Conservation (phyloP, 345 rosid species). For the Rhizophora apiculata region DNA sequence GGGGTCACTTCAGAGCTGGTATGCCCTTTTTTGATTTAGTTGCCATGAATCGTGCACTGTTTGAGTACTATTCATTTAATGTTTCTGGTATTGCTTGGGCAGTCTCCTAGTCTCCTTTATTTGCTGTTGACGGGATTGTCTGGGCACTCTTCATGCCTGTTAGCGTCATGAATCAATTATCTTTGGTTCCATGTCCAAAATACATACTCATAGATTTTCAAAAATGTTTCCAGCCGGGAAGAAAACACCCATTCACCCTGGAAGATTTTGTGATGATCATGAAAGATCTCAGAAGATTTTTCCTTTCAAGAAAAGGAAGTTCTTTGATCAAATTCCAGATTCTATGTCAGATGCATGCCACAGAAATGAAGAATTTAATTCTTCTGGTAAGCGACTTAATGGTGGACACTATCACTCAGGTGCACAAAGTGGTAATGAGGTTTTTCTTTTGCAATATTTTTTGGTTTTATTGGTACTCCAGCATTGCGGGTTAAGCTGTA, state of each 20-base stretch:
- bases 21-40: slow-evolving; percentile 6
- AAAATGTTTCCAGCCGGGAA: slow-evolving; percentile 29
- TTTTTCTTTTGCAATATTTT: too few relatives aligned
- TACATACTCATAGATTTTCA: slow-evolving; percentile 3
- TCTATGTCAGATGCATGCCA: slow-evolving; percentile 10
- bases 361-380: slow-evolving; percentile 15
- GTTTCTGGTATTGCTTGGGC: too few relatives aligned
- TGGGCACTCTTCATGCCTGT: too few relatives aligned
- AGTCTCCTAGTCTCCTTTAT: too few relatives aligned
- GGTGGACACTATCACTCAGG: slow-evolving; percentile 14
- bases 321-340: slow-evolving; percentile 20
- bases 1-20: slow-evolving; percentile 24
- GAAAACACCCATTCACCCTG: slow-evolving; percentile 16
- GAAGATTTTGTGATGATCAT: slow-evolving; percentile 16
- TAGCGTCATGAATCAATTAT: background rate
- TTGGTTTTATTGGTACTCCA: too few relatives aligned
- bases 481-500: slow-evolving; percentile 10
- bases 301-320: slow-evolving; percentile 39
- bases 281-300: slow-evolving; percentile 33
- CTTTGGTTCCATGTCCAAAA: background rate
- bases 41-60: too few relatives aligned
- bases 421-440: background rate
- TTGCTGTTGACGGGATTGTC: too few relatives aligned
- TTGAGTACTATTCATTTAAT: too few relatives aligned
- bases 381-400: slow-evolving; percentile 19